Conservation (phyloP, 139 green algal genomes). For the Microglena sp. region DNA sequence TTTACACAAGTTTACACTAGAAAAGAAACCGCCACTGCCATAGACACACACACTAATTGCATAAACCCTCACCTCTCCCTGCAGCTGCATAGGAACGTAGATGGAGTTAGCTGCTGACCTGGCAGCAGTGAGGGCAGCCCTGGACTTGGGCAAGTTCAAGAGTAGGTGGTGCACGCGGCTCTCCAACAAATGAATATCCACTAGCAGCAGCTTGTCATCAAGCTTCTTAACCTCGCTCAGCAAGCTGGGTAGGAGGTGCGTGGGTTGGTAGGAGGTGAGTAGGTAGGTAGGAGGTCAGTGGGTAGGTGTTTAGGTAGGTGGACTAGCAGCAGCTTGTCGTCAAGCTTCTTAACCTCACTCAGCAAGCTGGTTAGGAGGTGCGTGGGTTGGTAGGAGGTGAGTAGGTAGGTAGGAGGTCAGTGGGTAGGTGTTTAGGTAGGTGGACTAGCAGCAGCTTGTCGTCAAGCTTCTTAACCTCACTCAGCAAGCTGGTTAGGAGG, state of each 20-base stretch:
- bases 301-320: too few relatives aligned
- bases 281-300: too few relatives aligned
- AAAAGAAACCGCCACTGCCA: too few relatives aligned
- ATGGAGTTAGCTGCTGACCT: conserved; percentile 93
- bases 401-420: too few relatives aligned
- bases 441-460: conserved; percentile 98
- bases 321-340: conserved; percentile 98
- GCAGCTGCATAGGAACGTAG: conserved; percentile 85
- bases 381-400: too few relatives aligned
- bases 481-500: conserved; percentile 52
- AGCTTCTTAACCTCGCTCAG: conserved; percentile 92
- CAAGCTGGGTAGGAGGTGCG: conserved; percentile 42
- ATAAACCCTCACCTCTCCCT: conserved; percentile 57
- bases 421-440: too few relatives aligned
- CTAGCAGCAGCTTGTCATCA: conserved; percentile 97
- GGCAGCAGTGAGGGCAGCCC: conserved; percentile 86
- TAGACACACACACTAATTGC: too few relatives aligned
- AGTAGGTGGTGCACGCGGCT: conserved; percentile 78
- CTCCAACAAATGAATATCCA: conserved; percentile 97
- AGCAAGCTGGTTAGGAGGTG: conserved; percentile 52
- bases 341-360: conserved; percentile 91
- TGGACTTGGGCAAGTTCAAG: conserved; percentile 85
- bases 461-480: conserved; percentile 94
- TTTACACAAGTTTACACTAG: too few relatives aligned
- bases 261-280: too few relatives aligned